Base-by-base conservation (phyloP, 345 rosid genomes). In the Barbarea vulgaris region DNA sequence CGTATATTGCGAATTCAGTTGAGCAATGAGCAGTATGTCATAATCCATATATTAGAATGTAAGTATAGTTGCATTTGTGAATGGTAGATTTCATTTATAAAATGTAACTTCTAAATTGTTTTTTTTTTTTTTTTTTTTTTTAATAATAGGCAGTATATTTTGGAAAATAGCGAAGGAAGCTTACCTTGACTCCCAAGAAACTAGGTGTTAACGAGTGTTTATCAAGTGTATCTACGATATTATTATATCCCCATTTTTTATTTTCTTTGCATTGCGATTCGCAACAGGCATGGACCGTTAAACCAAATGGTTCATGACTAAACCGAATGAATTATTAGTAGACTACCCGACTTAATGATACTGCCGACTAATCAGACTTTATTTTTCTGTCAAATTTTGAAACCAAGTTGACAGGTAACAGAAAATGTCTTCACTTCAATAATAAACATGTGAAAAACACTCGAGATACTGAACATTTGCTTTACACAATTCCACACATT, bases 131-230 rank as follows among this genome's bases (percentile, higher is more conserved):
- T n/a, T n/a, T n/a, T n/a, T n/a, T n/a, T n/a, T n/a, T n/a, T n/a
- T n/a, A n/a, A n/a, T 15, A 53, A 6, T 24, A 52, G 13, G 5
- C 3, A n/a, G 7, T 22, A 54, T 3, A 1, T 18, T 48, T 39
- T 31, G 8, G 44, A 13, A 21, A 50, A 33, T 6, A 14, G 30
- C 17, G 13, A 28, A 63, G 17, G 9, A 52, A 52, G 21, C 4
- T 54, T 54, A 52, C 46, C 50, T 64, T 73, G 47, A 18, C 17
- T 41, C 24, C 19, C 70, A 64, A 64, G 64, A 73, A 73, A 73
- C 27, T 41, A 24, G 33, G 55, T 31, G 21, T 28, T 11, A n/a
- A n/a, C n/a, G n/a, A 62, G 42, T 12, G 22, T 27, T 71, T 13
- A 46, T 30, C 18, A 15, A 42, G 7, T 42, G 67, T 46, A 11